Conservation (phyloP, 1,139 yeast genomes). For the Tardiomyces blankii region DNA sequence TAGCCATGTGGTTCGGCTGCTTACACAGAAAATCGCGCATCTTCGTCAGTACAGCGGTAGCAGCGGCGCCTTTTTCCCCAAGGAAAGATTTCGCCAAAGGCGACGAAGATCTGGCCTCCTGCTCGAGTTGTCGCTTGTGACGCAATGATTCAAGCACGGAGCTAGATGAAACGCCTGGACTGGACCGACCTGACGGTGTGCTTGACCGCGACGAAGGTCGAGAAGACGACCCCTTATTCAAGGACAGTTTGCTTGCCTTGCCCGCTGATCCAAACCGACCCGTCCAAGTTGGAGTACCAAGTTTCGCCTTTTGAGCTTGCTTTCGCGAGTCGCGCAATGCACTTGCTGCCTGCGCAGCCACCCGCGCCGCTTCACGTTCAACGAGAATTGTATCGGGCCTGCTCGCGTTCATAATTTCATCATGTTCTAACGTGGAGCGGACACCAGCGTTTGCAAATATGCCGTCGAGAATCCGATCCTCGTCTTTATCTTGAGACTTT, state of each 20-base stretch:
- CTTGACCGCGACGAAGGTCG: conserved; percentile 2
- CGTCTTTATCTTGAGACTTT: conserved; percentile 26
- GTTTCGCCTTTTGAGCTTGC: conserved; percentile 47
- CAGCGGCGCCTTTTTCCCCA: conserved; percentile 1
- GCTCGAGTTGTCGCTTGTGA: conserved; percentile 20
- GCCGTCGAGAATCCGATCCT: conserved; percentile 58
- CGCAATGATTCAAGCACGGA: conserved; percentile 19
- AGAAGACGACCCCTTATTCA: not conserved
- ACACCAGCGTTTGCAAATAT: conserved; percentile 64
- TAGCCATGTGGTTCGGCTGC: conserved; percentile 23
- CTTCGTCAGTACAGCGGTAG: conserved; percentile 17
- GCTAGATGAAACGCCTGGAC: conserved; percentile 11
- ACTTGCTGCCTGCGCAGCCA: conserved; percentile 69
- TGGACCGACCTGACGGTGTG: not conserved
- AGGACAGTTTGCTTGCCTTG: conserved; percentile 22
- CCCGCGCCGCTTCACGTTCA: conserved; percentile 63
- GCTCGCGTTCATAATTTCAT: conserved; percentile 53
- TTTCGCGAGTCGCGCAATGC: conserved; percentile 61
- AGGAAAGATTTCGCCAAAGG: not conserved
- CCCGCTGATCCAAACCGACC: conserved; percentile 88
- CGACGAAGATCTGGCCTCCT: conserved; percentile 1
- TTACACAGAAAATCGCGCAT: conserved; percentile 24
- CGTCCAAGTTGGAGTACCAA: conserved; percentile 95
- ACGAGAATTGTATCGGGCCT: conserved; percentile 44
- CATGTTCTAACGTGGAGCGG: conserved; percentile 70